Percentiles rank a stretch among this genome's conserved stretches.
Conservation (phyloP, 1,284 basidiomycete genomes). For the Apiotrichum domesticum region DNA sequence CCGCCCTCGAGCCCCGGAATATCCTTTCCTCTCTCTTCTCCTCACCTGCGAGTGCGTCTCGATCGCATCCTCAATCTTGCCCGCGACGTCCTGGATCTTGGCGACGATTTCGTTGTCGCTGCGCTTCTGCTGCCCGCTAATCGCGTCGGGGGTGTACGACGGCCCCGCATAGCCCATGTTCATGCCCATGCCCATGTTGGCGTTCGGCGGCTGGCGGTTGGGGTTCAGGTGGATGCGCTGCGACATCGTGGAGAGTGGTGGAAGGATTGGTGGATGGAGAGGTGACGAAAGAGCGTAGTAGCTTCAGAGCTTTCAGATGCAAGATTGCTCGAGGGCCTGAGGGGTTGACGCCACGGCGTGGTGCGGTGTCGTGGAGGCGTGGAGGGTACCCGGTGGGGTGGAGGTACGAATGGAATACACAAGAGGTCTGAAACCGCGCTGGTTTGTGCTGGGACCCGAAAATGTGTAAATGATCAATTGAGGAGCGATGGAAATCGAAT, state of each 20-base stretch:
- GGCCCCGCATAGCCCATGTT: constrained; percentile 11
- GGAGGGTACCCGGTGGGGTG: not conserved
- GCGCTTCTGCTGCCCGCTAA: constrained; percentile 39
- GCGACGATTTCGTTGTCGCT: constrained; percentile 68
- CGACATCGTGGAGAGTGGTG: constrained; percentile 19
- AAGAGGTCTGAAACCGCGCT: not conserved
- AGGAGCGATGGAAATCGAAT: too few relatives aligned
- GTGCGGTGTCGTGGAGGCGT: not conserved
- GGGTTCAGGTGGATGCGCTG: constrained; percentile 48
- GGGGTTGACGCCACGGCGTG: not conserved
- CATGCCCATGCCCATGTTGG: constrained; percentile 6
- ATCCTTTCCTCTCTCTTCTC: constrained; percentile 1
- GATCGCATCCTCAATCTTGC: constrained; percentile 82
- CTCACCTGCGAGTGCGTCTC: constrained; percentile 76
- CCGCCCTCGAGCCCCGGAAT: too few relatives aligned
- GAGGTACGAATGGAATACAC: not conserved
- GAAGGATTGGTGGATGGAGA: constrained; percentile 34
- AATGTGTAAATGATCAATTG: too few relatives aligned
- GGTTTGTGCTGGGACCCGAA: too few relatives aligned
- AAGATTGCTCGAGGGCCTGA: not conserved
- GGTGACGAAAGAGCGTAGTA: not conserved
- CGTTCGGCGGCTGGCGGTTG: constrained; percentile 33
- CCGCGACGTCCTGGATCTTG: constrained; percentile 69
- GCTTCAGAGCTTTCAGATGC: too few relatives aligned
- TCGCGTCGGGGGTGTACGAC: constrained; percentile 43